Percentiles rank a stretch among this genome's conserved stretches.
These are phyloP conservation scores for Sungouiella blattae DNA, from an alignment of 805 yeast species.

Conservation along the genomic window DNA sequence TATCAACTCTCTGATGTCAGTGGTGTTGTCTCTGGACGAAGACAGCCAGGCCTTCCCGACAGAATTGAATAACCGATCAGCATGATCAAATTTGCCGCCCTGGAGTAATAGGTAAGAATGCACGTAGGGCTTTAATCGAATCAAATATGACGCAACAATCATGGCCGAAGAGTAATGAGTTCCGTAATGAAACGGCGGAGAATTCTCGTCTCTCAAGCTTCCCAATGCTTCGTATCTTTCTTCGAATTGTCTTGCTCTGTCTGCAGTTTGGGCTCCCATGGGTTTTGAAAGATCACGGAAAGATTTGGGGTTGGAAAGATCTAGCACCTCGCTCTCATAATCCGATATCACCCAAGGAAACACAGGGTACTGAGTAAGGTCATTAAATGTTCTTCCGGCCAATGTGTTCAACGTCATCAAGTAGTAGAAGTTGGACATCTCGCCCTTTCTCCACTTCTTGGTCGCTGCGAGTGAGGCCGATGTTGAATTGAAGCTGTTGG, in stretches of 20 bases:
- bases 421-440: slow-evolving; percentile 79
- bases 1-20: slow-evolving; percentile 82
- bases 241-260: slow-evolving; percentile 58
- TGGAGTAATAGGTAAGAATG: slow-evolving; percentile 74
- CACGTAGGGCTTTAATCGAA: slow-evolving; percentile 76
- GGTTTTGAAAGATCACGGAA: slow-evolving; percentile 81
- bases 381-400: slow-evolving; percentile 88
- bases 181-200: slow-evolving; percentile 88
- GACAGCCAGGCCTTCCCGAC: slow-evolving; percentile 78
- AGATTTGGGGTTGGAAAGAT: slow-evolving; percentile 55
- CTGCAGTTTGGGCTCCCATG: slow-evolving; percentile 80
- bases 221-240: slow-evolving; percentile 72
- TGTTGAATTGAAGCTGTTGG: slow-evolving; percentile 21
- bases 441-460: slow-evolving; percentile 70
- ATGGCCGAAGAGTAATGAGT: slow-evolving; percentile 92
- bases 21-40: slow-evolving; percentile 72
- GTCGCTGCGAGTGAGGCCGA: slow-evolving; percentile 41
- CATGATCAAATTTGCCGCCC: slow-evolving; percentile 87
- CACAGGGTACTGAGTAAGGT: slow-evolving; percentile 84
- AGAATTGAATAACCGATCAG: slow-evolving; percentile 76
- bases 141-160: slow-evolving; percentile 81
- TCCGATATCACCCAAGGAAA: slow-evolving; percentile 92
- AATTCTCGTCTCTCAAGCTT: slow-evolving; percentile 51
- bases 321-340: slow-evolving; percentile 67
- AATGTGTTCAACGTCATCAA: slow-evolving; percentile 75